A percentile compares a stretch with the other conserved stretches of the same genome.
phyloP scores from a whole-genome alignment of 257 asterid species.

The Scutellaria galericulata region DNA sequence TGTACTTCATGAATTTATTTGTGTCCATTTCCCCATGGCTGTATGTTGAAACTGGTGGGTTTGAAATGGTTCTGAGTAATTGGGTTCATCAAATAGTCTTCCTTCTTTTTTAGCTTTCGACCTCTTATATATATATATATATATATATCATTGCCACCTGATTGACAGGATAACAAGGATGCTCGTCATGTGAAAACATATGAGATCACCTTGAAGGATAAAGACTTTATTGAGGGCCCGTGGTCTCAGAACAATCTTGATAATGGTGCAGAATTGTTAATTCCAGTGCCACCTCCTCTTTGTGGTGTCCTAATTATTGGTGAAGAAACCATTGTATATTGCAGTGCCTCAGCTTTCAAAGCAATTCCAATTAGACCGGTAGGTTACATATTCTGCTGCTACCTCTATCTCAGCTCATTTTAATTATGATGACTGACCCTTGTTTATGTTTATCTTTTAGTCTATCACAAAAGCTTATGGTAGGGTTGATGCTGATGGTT shows the following conservation, averaged over 20 bases:
- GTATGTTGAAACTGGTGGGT: too few species aligned
- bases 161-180: conserved; percentile 81
- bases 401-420: conserved; percentile 23
- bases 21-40: too few species aligned
- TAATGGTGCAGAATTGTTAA: conserved; percentile 87
- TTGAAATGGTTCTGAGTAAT: too few species aligned
- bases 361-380: conserved; percentile 91
- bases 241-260: conserved; percentile 96
- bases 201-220: conserved; percentile 86
- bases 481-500: conserved; percentile 91
- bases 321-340: conserved; percentile 90
- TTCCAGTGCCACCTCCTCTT: conserved; percentile 93
- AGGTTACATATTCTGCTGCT: conserved; percentile 42
- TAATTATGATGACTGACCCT: conserved; percentile 17
- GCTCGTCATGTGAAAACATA: conserved; percentile 93
- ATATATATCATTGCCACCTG: conserved; percentile 19
- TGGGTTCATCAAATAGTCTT: too few species aligned
- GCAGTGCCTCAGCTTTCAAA: conserved; percentile 84
- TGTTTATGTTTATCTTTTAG: conserved; percentile 48
- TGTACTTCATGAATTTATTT: too few species aligned
- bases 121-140: conserved; percentile 12
- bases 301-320: conserved; percentile 94
- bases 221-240: conserved; percentile 93
- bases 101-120: too few species aligned
- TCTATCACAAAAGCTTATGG: conserved; percentile 86